phyloP scores from a whole-genome alignment of 352 stramenopile species.

The Phytophthora constricta region DNA sequence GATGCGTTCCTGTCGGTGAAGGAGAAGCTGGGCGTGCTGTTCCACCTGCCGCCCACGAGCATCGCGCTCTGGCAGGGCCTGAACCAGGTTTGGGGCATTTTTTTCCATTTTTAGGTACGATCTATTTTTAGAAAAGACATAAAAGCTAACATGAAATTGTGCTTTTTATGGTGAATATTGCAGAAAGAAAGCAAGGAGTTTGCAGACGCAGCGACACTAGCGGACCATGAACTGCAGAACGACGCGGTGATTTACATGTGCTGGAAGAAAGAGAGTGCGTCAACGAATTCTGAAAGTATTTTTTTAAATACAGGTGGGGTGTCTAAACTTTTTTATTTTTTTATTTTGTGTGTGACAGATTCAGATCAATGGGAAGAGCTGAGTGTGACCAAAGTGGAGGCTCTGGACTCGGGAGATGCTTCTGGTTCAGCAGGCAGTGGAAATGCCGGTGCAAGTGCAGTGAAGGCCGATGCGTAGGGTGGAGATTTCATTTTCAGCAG shows the following conservation, averaged over 20 bases:
- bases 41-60: constrained; percentile 60
- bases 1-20: constrained; percentile 88
- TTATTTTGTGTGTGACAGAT: constrained; percentile 38
- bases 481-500: too few relatives aligned
- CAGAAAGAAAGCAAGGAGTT: constrained; percentile 82
- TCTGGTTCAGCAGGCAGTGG: constrained; percentile 15
- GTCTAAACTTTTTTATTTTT: background rate
- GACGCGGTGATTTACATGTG: constrained; percentile 88
- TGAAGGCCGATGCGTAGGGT: constrained; percentile 23
- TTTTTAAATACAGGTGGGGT: constrained; percentile 8
- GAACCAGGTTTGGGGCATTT: constrained; percentile 46
- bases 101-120: background rate
- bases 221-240: constrained; percentile 86
- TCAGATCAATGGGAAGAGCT: constrained; percentile 84
- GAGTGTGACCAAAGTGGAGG: constrained; percentile 71
- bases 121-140: constrained; percentile 1
- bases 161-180: background rate
- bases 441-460: constrained; percentile 14
- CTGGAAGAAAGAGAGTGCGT: constrained; percentile 89
- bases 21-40: constrained; percentile 75
- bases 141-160: too few relatives aligned
- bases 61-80: constrained; percentile 80
- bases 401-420: constrained; percentile 33
- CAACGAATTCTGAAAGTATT: background rate
- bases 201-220: constrained; percentile 76